Evolutionary conservation across 176 grass and related monocot species (phyloP), one percentile per base, ranked within the genome.

Genomic region (Hsuehochloa calcarea): DNA sequence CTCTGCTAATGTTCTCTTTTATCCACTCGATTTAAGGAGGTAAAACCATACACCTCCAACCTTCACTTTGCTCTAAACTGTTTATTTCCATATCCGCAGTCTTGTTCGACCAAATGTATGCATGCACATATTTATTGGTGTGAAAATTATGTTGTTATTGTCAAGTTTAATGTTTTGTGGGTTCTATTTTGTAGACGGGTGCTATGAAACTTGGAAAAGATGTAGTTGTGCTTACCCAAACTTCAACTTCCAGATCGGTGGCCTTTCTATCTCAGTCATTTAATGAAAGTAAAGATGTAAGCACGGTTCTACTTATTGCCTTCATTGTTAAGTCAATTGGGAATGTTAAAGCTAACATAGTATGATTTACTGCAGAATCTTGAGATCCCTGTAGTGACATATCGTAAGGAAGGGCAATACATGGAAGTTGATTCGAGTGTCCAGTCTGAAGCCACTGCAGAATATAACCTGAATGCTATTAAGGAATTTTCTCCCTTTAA

Each of bases 141-240:
- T 52, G 19, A 50, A 60, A 26, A 64, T 68, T 55, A 31, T 54
- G 25, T 47, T 65, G 9, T 70, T 79, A 29, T 41, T 52, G 26
- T 31, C 15, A n/a, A 51, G 6, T 29, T 86, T 44, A 78, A 37
- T 72, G 16, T 67, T 78, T 86, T 64, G 2, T 65, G 2, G 38
- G 44, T 71, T 6, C 76, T 84, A 55, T 82, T 73, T 60, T 87
- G 68, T 88, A 97, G 95, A 97, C 92, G 86, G 92, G 92, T 82
- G 84, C 95, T 52, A 97, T 97, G 95, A 92, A 87, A 89, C 92
- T 97, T 66, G 95, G 95, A 74, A 97, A 88, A 89, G 95, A 97
- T 89, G 90, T 81, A 35, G 25, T 97, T 84, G 88, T 97, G 81
- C 95, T 97, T 72, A 94, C 95, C 11, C 95, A 97, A 92, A 97